Base-by-base conservation (phyloP, 108 stramenopile species). In the Pseudonitzschia pungens region DNA sequence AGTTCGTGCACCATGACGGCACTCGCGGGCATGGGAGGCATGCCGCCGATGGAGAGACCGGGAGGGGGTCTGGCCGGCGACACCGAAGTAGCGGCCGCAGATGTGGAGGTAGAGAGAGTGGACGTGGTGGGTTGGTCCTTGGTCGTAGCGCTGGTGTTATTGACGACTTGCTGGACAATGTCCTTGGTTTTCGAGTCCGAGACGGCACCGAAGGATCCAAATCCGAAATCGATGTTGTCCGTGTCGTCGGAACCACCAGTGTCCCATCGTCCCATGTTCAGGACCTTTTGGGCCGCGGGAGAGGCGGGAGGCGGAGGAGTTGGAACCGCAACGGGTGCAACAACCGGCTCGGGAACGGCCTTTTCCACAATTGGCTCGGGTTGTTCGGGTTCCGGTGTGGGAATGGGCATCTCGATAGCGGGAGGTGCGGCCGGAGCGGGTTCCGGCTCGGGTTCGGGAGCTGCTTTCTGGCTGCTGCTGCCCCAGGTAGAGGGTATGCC, bases 241-340 rank as follows among this genome's bases (percentile, higher is more conserved):
- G 84, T 70, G 57, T 92, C 89, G 41, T 83, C 91, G 14, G 45
- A 86, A 33, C 88, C 89, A 32, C 80, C 83, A 12, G 88, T 83
- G 28, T 92, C 91, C 93, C 93, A 95, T 48, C 85, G 93, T 41
- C 93, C 93, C 88, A 95, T 89, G 66, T 95, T 92, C 50, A 95
- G 74, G 41, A 92, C 92, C 72, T 77, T 85, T 28, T 79, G 86
- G 59, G 77, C 75, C 0, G 78, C 77, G 48, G 81, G 51, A n/a
- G 74, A 52, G 16, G 56, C 32, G 20, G 74, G 66, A 22, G 82
- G 70, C 26, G 58, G 71, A 14, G 75, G 70, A 14, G 40, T 57
- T 21, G 78, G 53, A 36, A 77, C 68, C 18, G 78, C 52, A 22
- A 67, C 60, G 31, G 77, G 75, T n/a, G 56, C 32, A 27, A 76